Percentiles rank a stretch among this genome's conserved stretches.
These are phyloP conservation scores for Biscogniauxia marginata DNA, from an alignment of 2,329 filamentous ascomycete genomes.

Conservation along the genomic window DNA sequence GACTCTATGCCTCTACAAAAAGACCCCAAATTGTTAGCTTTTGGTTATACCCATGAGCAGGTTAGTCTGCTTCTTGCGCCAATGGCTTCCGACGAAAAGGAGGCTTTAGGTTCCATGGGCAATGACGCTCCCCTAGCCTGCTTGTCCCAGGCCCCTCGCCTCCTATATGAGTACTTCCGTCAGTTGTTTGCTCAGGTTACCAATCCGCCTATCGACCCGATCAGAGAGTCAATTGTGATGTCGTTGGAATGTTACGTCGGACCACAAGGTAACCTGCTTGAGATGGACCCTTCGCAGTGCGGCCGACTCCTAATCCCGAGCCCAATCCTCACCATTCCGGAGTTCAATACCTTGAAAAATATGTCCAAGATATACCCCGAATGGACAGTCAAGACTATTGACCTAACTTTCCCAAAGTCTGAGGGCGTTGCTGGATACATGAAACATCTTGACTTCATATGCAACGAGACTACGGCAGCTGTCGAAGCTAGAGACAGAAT, in stretches of 20 bases:
- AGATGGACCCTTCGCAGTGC: conserved; percentile 91
- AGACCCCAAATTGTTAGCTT: conserved; percentile 79
- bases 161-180: conserved; percentile 95
- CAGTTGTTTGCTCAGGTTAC: conserved; percentile 98
- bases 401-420: conserved; percentile 87
- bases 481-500: conserved; percentile 82
- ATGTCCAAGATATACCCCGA: conserved; percentile 69
- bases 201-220: conserved; percentile 95
- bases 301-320: conserved; percentile 82
- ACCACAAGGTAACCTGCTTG: conserved; percentile 89
- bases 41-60: conserved; percentile 94
- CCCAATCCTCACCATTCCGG: conserved; percentile 82
- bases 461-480: conserved; percentile 77
- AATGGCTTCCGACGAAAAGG: conserved; percentile 97
- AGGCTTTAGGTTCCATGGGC: conserved; percentile 95
- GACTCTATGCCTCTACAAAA: conserved; percentile 74
- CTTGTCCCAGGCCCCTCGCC: conserved; percentile 81
- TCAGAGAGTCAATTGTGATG: conserved; percentile 97
- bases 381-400: conserved; percentile 88
- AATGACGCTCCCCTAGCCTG: conserved; percentile 94
- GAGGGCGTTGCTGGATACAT: conserved; percentile 83
- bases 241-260: conserved; percentile 95
- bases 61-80: conserved; percentile 87
- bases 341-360: conserved; percentile 85
- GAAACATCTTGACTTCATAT: conserved; percentile 84